Percentiles rank a stretch among this genome's conserved stretches.
Conservation (phyloP, 129 eudicot genomes). For the Cynara cardunculus region DNA sequence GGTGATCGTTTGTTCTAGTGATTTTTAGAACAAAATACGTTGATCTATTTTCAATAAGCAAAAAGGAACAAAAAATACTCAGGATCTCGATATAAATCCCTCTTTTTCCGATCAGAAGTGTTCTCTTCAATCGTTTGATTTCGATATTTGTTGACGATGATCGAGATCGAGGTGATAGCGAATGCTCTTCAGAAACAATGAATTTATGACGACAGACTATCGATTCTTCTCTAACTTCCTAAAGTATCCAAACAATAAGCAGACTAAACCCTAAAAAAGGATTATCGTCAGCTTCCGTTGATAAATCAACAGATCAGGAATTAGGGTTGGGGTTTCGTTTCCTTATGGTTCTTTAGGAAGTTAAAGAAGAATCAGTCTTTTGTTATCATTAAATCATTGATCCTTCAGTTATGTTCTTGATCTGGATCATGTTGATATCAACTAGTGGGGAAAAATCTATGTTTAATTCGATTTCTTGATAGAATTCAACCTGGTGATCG, state of each 20-base stretch:
- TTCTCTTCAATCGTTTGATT: not conserved
- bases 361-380: too few relatives aligned
- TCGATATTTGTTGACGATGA: too few relatives aligned
- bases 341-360: not conserved
- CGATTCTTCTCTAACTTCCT: not conserved
- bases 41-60: not conserved
- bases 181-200: not conserved
- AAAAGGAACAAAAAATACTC: not conserved
- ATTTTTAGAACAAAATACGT: not conserved
- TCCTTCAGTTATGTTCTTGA: not conserved
- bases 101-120: too few relatives aligned
- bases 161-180: not conserved
- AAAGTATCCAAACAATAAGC: not conserved
- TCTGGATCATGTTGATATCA: not conserved
- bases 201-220: too few relatives aligned
- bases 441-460: not conserved
- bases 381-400: too few relatives aligned
- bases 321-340: not conserved
- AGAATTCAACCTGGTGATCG: not conserved
- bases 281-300: not conserved
- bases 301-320: not conserved
- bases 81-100: too few relatives aligned
- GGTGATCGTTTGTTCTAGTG: not conserved
- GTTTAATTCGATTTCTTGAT: not conserved
- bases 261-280: not conserved